Evolutionary conservation across 2,329 filamentous ascomycete genomes (phyloP), one percentile per base, ranked within the genome.

Genomic region (Alternaria brassicicola): DNA sequence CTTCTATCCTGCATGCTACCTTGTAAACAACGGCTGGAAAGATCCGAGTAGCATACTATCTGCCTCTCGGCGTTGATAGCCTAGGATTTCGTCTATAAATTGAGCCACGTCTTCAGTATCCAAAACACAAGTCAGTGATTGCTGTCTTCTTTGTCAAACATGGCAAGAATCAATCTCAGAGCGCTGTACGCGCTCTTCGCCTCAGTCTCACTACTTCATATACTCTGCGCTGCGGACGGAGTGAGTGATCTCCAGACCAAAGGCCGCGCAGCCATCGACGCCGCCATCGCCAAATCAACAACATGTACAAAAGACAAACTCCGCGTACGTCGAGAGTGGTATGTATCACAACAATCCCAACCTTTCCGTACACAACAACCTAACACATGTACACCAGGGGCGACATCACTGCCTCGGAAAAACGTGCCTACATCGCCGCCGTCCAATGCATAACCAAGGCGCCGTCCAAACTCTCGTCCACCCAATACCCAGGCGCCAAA

Each of bases 401-500:
- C 26, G 66, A 70, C 23, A 68, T 73, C 25, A 62, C 68, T 30
- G 57, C 65, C 7, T 55, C 59, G 1, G 69, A 76, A 23, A 76
- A 70, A 63, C 74, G 70, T 50, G 70, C 71, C 6, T 78, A 78
- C 59, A 76, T 78, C 41, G 65, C 65, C 25, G 76, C 76, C 9
- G 76, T 78, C 1, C 63, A 72, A 45, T 78, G 76, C 53, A 46
- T 75, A 28, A 67, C 63, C 23, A 57, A 66, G 50, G 55, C 66
- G 25, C 66, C 76, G 1, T 64, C 73, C 3, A 69, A 72, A 38
- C 52, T 69, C 4, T 38, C 52, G 8, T 42, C 63, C 38, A 55
- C 65, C 8, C 43, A 59, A 8, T 74, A 71, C 28, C 74, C 76
- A 1, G 76, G 76, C 15, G 74, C 70, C 10, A 70, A 68, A 35